Evolutionary conservation across 495 filamentous ascomycete species (phyloP).

Genomic region (Penicillium chermesinum): DNA sequence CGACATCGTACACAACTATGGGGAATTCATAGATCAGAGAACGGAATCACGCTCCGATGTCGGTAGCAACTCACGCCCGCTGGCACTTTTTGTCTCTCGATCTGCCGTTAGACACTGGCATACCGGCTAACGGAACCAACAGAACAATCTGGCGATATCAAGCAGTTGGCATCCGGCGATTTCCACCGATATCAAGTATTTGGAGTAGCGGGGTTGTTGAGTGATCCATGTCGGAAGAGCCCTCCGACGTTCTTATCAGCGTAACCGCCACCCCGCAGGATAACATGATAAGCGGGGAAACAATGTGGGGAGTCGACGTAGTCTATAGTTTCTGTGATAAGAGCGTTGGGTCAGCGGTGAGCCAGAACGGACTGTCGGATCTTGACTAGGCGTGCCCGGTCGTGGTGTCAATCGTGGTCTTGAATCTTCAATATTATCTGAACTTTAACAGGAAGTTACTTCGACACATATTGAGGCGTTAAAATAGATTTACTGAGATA

Average conservation of each 20-base stretch:
- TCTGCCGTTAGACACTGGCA: conserved; percentile 14
- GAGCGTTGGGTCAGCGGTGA: too few relatives aligned
- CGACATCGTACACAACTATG: conserved; percentile 33
- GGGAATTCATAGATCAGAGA: background rate
- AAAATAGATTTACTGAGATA: too few relatives aligned
- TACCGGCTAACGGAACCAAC: conserved; percentile 5
- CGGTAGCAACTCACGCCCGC: conserved; percentile 17
- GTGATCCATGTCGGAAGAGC: conserved; percentile 8
- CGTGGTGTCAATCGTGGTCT: too few relatives aligned
- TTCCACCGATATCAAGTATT: conserved; percentile 14
- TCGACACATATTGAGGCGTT: too few relatives aligned
- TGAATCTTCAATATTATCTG: too few relatives aligned
- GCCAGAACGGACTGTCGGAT: too few relatives aligned
- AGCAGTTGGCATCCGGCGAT: conserved; percentile 3
- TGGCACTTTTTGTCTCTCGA: conserved; percentile 21
- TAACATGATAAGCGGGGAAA: background rate
- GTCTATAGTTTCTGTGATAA: too few relatives aligned
- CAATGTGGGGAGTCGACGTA: background rate
- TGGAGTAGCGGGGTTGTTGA: conserved; percentile 10
- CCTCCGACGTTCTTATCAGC: conserved; percentile 19
- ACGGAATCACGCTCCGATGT: background rate
- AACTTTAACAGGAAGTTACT: too few relatives aligned
- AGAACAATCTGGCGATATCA: background rate
- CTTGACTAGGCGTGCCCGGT: too few relatives aligned
- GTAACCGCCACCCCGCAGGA: background rate